Conservation (phyloP, 257 asterid species). For the Nicotiana tomentosiformis region DNA sequence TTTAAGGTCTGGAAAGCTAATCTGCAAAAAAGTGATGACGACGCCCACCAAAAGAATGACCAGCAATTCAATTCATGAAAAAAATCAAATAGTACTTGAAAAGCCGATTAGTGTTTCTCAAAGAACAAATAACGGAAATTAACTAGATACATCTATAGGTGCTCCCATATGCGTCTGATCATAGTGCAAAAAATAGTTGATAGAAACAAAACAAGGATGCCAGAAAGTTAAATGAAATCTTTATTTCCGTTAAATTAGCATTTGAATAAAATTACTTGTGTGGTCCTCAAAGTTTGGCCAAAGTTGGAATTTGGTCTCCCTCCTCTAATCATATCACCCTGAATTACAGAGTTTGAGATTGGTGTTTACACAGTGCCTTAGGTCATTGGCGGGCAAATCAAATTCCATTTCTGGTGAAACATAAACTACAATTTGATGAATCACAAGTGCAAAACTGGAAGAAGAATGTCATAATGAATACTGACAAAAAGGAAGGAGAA, state of each 20-base stretch:
- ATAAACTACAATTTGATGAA: not conserved
- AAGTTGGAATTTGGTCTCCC: not conserved
- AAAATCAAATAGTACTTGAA: not conserved
- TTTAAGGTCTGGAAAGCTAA: constrained; percentile 32
- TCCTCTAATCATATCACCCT: not conserved
- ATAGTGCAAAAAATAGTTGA: not conserved
- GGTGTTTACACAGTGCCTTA: not conserved
- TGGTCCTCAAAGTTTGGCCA: not conserved
- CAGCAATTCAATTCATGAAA: not conserved
- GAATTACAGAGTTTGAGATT: not conserved
- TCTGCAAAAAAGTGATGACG: constrained; percentile 11
- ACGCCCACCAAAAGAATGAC: not conserved
- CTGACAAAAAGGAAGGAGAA: not conserved
- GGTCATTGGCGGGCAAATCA: not conserved
- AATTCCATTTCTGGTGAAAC: not conserved
- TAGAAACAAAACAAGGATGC: not conserved
- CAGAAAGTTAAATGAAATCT: not conserved
- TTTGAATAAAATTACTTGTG: not conserved
- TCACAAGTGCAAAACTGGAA: not conserved
- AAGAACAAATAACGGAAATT: not conserved
- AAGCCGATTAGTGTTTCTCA: not conserved
- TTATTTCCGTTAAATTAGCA: not conserved
- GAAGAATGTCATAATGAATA: not conserved
- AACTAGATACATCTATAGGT: not conserved
- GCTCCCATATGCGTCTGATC: not conserved